These are phyloP conservation scores for Backusella luteola DNA, from an alignment of 192 early-diverging fungal species.

Conservation along the genomic window DNA sequence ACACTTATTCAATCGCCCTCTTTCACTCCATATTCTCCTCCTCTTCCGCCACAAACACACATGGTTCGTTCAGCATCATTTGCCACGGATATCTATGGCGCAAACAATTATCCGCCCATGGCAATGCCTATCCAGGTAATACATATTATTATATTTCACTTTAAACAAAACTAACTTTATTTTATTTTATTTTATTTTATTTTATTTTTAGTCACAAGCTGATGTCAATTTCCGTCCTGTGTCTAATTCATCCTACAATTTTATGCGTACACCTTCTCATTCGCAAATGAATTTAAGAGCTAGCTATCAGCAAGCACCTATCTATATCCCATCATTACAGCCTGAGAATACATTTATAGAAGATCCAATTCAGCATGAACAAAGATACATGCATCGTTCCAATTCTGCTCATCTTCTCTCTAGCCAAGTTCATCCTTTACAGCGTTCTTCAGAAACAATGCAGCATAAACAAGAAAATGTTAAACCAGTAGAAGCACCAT, in stretches of 20 bases:
- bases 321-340: not conserved
- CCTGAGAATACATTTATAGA: constrained; percentile 1
- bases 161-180: not conserved
- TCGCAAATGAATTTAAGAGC: not conserved
- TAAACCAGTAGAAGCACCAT: not conserved
- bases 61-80: constrained; percentile 5
- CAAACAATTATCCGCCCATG: not conserved
- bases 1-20: constrained; percentile 9
- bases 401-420: not conserved
- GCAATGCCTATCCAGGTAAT: not conserved
- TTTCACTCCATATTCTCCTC: not conserved
- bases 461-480: not conserved
- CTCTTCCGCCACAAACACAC: not conserved
- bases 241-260: not conserved
- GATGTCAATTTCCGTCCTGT: not conserved
- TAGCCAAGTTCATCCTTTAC: not conserved
- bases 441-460: not conserved
- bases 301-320: not conserved
- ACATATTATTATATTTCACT: not conserved
- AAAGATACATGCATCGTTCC: not conserved
- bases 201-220: not conserved
- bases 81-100: not conserved
- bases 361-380: not conserved
- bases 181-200: not conserved
- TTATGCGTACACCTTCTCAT: constrained; percentile 8